Evolutionary conservation across 2,329 filamentous ascomycete species (phyloP).

Genomic region (Talaromyces sp.): DNA sequence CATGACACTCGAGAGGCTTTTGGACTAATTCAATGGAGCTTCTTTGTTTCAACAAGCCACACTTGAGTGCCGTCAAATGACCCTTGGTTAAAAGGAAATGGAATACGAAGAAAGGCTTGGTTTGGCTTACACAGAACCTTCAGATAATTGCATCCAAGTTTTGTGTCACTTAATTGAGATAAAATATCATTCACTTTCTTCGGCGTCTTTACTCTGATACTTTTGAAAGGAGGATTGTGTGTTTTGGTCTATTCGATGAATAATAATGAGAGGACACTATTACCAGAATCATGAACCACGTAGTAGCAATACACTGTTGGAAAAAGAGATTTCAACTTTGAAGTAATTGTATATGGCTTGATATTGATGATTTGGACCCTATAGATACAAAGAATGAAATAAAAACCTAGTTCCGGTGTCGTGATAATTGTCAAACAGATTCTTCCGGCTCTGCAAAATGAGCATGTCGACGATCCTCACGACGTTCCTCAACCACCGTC

Average conservation of each 20-base stretch:
- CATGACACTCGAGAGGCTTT: not conserved
- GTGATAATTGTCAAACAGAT: not conserved
- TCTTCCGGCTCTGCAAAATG: not conserved
- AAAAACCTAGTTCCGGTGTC: not conserved
- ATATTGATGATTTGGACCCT: not conserved
- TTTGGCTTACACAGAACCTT: not conserved
- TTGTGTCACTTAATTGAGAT: not conserved
- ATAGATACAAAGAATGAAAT: not conserved
- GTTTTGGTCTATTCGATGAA: not conserved
- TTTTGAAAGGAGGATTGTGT: not conserved
- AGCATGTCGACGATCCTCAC: constrained; percentile 19
- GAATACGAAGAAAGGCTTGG: not conserved
- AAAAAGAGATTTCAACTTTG: not conserved
- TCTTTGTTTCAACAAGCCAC: constrained; percentile 6
- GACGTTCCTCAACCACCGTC: constrained; percentile 25
- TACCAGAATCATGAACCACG: not conserved
- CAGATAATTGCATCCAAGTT: not conserved
- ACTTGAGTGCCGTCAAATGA: not conserved
- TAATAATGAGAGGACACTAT: not conserved
- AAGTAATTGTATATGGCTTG: not conserved
- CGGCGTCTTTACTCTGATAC: not conserved
- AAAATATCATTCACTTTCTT: not conserved
- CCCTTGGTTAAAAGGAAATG: not conserved
- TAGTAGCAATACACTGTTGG: not conserved
- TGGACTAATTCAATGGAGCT: not conserved